phyloP scores from a whole-genome alignment of 768 basidiomycete genomes.

The Macrolepiota dolichaula region DNA sequence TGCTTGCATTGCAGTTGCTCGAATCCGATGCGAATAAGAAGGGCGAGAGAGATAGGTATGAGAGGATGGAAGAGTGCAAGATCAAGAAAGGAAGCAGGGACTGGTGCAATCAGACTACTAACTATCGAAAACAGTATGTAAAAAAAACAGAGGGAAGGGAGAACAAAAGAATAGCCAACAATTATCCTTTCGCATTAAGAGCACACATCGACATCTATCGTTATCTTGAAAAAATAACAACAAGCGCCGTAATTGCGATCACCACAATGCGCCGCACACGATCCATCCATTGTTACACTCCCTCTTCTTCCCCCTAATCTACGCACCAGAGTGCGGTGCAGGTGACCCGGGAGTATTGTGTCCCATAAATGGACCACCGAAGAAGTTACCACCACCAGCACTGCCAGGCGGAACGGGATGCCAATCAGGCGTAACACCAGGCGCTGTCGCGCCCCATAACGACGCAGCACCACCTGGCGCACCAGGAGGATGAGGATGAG shows the following conservation, averaged over 20 bases:
- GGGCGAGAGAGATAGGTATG: background rate
- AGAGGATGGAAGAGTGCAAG: conserved; percentile 1
- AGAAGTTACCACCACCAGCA: conserved; percentile 27
- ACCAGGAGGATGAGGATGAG: conserved; percentile 14
- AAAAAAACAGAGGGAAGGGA: conserved; percentile 5
- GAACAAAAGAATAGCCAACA: background rate
- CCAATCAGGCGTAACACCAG: conserved; percentile 40
- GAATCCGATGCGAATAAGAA: background rate
- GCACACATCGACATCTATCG: background rate
- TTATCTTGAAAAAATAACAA: conserved; percentile 6
- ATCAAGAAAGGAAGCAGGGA: background rate
- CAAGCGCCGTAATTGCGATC: background rate
- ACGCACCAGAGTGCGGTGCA: conserved; percentile 30
- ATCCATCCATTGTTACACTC: background rate
- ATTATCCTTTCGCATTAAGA: background rate
- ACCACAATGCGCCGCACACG: background rate
- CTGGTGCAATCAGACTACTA: conserved; percentile 9
- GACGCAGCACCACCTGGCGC: conserved; percentile 15
- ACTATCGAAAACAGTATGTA: conserved; percentile 11
- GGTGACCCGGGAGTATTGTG: conserved; percentile 52
- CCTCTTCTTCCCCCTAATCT: background rate
- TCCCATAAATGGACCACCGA: conserved; percentile 42
- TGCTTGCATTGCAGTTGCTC: conserved; percentile 1
- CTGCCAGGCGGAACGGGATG: conserved; percentile 30
- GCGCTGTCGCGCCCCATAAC: conserved; percentile 36